Percentiles rank a stretch among this genome's conserved stretches.
Conservation (phyloP, 352 stramenopile genomes). For the Blastocystis sp. region DNA sequence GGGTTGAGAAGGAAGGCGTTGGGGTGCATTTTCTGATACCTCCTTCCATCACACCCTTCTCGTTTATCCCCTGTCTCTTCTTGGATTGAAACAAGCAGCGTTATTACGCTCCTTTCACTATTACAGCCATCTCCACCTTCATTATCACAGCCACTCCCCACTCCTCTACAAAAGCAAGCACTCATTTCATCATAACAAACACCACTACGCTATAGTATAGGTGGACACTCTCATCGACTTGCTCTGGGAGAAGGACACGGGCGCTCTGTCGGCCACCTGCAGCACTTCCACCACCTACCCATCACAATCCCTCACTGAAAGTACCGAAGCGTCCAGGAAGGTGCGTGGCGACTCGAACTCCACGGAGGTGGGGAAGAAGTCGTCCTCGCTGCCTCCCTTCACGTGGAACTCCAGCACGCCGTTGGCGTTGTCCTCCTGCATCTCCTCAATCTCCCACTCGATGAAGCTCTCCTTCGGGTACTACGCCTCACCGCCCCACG, state of each 20-base stretch:
- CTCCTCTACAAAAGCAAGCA: background rate
- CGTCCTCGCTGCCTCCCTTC: conserved; percentile 17
- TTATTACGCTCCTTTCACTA: background rate
- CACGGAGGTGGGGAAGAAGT: conserved; percentile 64
- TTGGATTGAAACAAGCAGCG: background rate
- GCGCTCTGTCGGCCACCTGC: background rate
- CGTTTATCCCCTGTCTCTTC: too few species aligned
- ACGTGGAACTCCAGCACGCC: conserved; percentile 55
- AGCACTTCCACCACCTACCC: conserved; percentile 24
- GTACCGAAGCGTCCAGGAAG: conserved; percentile 26
- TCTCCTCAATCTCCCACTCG: conserved; percentile 46
- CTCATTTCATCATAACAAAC: too few species aligned
- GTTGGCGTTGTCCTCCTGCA: conserved; percentile 34
- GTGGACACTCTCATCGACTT: conserved; percentile 13
- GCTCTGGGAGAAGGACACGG: conserved; percentile 26
- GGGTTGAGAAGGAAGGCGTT: too few species aligned
- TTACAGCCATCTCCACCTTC: background rate
- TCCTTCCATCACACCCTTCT: too few species aligned
- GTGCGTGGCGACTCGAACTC: conserved; percentile 43
- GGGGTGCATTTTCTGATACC: too few species aligned
- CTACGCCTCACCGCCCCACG: conserved; percentile 24
- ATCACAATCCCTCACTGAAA: background rate
- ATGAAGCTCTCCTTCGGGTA: conserved; percentile 60
- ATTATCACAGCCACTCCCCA: background rate
- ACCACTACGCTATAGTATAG: conserved; percentile 49